Evolutionary conservation across 306 rosid species (phyloP).

Genomic region (Rubus parviflorus): DNA sequence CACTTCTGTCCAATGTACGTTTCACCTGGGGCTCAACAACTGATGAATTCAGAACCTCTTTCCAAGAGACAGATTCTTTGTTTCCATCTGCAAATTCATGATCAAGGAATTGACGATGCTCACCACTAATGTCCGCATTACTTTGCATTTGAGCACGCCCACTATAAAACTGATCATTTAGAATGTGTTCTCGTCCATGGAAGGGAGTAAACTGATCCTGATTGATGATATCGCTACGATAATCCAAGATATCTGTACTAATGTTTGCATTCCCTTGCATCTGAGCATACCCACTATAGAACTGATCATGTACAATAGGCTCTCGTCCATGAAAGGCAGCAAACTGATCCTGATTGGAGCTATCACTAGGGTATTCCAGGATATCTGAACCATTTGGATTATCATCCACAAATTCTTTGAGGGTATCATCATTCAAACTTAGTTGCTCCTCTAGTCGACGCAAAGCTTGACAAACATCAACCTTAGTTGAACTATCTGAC

Average conservation of each 20-base stretch:
- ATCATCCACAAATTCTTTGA: conserved; percentile 44
- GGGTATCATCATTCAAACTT: conserved; percentile 60
- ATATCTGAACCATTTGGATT: conserved; percentile 28
- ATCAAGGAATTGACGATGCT: conserved; percentile 33
- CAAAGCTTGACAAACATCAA: conserved; percentile 63
- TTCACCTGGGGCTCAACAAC: conserved; percentile 34
- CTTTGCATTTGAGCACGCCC: conserved; percentile 53
- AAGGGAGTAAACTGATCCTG: conserved; percentile 47
- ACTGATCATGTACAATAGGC: conserved; percentile 32
- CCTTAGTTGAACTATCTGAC: conserved; percentile 35
- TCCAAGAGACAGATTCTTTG: conserved; percentile 54
- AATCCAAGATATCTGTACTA: conserved; percentile 37
- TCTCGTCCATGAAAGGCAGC: conserved; percentile 44
- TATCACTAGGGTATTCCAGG: conserved; percentile 34
- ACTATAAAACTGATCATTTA: conserved; percentile 34
- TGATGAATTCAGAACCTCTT: conserved; percentile 44
- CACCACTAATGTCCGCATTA: conserved; percentile 32
- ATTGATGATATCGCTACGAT: conserved; percentile 32
- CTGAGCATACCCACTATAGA: conserved; percentile 35
- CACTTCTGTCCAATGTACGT: conserved; percentile 45
- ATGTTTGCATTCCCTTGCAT: conserved; percentile 50
- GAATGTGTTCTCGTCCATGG: conserved; percentile 38
- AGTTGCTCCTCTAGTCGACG: conserved; percentile 68
- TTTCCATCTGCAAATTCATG: conserved; percentile 41
- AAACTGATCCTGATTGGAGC: conserved; percentile 43